Evolutionary conservation across 768 basidiomycete species (phyloP), one percentile per base, ranked within the genome.

Genomic region (Boletales sp.): DNA sequence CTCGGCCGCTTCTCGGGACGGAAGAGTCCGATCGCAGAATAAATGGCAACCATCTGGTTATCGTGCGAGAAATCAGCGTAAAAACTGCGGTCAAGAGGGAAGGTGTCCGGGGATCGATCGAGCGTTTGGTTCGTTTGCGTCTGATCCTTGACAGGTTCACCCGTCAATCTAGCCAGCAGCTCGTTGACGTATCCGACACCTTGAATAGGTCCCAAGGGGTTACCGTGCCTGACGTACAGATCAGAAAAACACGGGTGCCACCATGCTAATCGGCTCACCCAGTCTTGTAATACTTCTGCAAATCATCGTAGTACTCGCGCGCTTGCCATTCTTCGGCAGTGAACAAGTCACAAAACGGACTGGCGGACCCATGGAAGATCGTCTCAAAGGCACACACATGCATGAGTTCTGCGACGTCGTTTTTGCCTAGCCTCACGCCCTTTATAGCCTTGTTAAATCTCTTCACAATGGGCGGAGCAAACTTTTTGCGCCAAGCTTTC

Each of bases 141-240:
- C 54, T 75, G 59, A 66, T 91, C 89, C 33, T 62, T 63, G 19
- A 90, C 86, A 2, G 82, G 78, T 14, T 64, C 66, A 14, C 74
- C 74, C 0, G 84, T 88, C 38, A 95, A 75, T 11, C 94, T 81
- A 0, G 90, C 88, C 18, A 94, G 65, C n/a, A 95, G 78, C 69
- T 94, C 92, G 63, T 92, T 93, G 60, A 89, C 74, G 63, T 88
- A 95, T 7, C 92, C 93, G 4, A 93, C 84, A 31, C 90, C 90
- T 62, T 90, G 88, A 8, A 90, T 81, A 5, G 73, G 83, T 2
- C 90, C 90, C 2, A 92, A 72, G 2, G 64, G 56, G 53, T 82
- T 80, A 4, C 90, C 89, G 51, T 88, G 79, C 17, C 86, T 87
- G 51, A 9, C n/a, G 17, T 38, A 11, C 5, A 21, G 9, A 42